phyloP scores from a whole-genome alignment of 192 early-diverging fungal genomes.

The Backusella circina region DNA sequence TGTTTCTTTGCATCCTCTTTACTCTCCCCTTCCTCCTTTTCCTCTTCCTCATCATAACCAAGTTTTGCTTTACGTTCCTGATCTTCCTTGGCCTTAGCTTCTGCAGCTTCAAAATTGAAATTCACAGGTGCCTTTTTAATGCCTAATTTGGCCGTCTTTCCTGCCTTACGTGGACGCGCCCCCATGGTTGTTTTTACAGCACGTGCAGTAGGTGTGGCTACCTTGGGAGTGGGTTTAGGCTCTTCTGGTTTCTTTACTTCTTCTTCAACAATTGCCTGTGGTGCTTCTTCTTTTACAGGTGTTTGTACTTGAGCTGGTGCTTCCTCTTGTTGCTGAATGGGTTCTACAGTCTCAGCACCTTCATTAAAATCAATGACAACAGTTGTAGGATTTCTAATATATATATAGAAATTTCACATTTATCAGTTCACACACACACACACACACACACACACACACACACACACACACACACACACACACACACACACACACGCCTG shows the following conservation, averaged over 20 bases:
- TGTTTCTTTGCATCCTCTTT: neutral
- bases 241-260: neutral
- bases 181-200: constrained; percentile 23
- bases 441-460: neutral
- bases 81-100: constrained; percentile 83
- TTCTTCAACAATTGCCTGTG: neutral
- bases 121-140: constrained; percentile 78
- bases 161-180: constrained; percentile 34
- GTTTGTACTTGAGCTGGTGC: neutral
- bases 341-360: neutral
- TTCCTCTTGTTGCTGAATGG: neutral
- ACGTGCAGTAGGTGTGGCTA: constrained; percentile 20
- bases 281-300: neutral
- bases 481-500: neutral
- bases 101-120: constrained; percentile 90
- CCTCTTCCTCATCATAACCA: neutral
- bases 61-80: constrained; percentile 18
- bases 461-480: no score
- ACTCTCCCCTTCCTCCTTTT: neutral
- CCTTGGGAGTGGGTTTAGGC: neutral
- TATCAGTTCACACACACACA: neutral
- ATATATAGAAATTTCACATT: neutral
- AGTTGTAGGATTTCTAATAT: constrained; percentile 21
- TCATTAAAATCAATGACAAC: constrained; percentile 21
- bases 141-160: constrained; percentile 79